These are phyloP conservation scores for Aspergillus viridinutans DNA, from an alignment of 2,329 filamentous ascomycete genomes.

Conservation along the genomic window DNA sequence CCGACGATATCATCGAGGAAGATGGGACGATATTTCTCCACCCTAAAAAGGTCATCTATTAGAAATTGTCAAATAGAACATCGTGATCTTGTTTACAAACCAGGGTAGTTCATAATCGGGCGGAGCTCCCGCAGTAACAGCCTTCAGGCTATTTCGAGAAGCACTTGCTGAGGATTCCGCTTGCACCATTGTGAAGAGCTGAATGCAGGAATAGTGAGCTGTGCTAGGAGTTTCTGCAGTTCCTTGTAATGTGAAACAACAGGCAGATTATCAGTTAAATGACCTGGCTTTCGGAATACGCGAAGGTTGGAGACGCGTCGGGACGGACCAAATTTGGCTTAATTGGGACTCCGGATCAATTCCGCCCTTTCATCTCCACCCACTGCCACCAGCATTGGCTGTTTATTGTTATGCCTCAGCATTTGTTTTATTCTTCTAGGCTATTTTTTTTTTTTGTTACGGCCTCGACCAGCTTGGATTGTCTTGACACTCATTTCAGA, in stretches of 20 bases:
- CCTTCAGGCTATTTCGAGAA: slow-evolving; percentile 38
- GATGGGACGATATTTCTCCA: slow-evolving; percentile 94
- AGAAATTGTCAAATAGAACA: slow-evolving; percentile 5
- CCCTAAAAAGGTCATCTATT: slow-evolving; percentile 55
- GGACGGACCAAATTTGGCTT: slow-evolving; percentile 12
- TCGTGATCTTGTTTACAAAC: slow-evolving; percentile 24
- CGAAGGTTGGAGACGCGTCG: slow-evolving; percentile 28
- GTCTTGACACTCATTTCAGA: not conserved
- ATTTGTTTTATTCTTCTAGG: not conserved
- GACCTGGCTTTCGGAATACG: slow-evolving; percentile 16
- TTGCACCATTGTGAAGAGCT: slow-evolving; percentile 35
- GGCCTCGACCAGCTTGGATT: not conserved
- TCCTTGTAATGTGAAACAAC: not conserved
- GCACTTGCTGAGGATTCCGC: slow-evolving; percentile 46
- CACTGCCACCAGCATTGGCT: not conserved
- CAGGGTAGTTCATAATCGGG: slow-evolving; percentile 48
- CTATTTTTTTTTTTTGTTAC: not conserved
- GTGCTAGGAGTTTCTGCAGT: not conserved
- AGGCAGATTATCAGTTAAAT: not conserved
- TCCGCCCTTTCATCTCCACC: not conserved
- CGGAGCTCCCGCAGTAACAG: slow-evolving; percentile 37
- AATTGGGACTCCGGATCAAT: slow-evolving; percentile 2
- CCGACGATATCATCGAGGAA: slow-evolving; percentile 96
- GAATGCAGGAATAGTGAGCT: not conserved
- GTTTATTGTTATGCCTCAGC: not conserved